These are phyloP conservation scores for Candolleomyces aberdarensis DNA, from an alignment of 768 basidiomycete species.

Conservation along the genomic window DNA sequence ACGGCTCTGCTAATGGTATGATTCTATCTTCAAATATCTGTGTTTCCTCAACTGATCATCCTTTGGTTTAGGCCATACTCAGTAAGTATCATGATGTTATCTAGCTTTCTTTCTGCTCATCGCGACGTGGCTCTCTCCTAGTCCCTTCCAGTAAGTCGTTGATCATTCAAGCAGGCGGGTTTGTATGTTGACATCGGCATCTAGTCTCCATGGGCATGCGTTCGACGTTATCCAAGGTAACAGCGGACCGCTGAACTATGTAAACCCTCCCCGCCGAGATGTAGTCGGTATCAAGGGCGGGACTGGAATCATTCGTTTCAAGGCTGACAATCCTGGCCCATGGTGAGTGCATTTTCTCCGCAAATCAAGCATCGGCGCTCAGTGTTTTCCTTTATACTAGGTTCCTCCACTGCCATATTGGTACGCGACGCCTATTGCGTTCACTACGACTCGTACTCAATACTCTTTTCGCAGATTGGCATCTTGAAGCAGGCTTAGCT, in stretches of 20 bases:
- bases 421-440: neutral
- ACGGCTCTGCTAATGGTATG: slow-evolving; percentile 21
- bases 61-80: neutral
- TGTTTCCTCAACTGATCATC: too few species aligned
- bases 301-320: slow-evolving; percentile 16
- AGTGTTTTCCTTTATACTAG: slow-evolving; percentile 1
- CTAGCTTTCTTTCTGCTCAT: too few species aligned
- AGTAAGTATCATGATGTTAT: too few species aligned
- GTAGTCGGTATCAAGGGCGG: slow-evolving; percentile 13
- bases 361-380: neutral
- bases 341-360: slow-evolving; percentile 11
- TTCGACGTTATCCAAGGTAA: slow-evolving; percentile 12
- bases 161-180: too few species aligned
- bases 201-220: slow-evolving; percentile 13
- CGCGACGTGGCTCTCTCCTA: too few species aligned
- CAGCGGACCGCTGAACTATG: slow-evolving; percentile 1
- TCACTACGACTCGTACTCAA: neutral
- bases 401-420: slow-evolving; percentile 24
- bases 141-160: too few species aligned
- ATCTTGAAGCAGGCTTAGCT: slow-evolving; percentile 37
- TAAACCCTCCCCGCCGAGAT: slow-evolving; percentile 15
- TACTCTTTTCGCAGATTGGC: slow-evolving; percentile 25
- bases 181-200: neutral
- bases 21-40: neutral
- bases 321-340: slow-evolving; percentile 23